These are phyloP conservation scores for Zygnema circumcarinatum DNA, from an alignment of 139 green algal genomes.

Conservation along the genomic window DNA sequence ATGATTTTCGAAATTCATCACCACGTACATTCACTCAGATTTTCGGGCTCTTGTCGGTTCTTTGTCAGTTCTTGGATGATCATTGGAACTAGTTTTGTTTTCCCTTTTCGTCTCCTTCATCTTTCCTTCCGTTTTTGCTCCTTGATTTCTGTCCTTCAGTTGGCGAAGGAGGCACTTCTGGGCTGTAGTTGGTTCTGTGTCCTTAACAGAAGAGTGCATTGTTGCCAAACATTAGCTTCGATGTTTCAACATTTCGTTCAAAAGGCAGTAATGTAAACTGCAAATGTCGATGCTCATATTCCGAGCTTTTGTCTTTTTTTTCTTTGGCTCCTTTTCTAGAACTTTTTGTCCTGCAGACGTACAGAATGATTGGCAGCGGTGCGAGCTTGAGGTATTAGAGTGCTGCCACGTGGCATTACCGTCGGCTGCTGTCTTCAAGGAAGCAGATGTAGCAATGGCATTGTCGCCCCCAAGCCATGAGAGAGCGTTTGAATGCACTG, in stretches of 20 bases:
- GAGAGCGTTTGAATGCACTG: not conserved
- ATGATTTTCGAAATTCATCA: too few relatives aligned
- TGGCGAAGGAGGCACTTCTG: too few relatives aligned
- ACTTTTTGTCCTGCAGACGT: not conserved
- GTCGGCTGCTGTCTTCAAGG: not conserved
- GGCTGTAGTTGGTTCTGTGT: too few relatives aligned
- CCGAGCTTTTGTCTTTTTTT: not conserved
- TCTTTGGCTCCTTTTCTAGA: too few relatives aligned
- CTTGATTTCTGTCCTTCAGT: too few relatives aligned
- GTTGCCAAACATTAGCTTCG: too few relatives aligned
- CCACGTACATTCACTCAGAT: too few relatives aligned
- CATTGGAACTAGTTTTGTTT: not conserved
- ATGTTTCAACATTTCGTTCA: too few relatives aligned
- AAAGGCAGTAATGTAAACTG: too few relatives aligned
- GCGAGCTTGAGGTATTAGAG: slow-evolving; percentile 5
- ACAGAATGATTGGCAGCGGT: not conserved
- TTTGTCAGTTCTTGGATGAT: not conserved
- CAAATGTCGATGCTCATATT: not conserved
- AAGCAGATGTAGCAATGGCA: not conserved
- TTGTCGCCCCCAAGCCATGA: not conserved
- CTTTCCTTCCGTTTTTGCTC: not conserved
- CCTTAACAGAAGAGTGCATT: too few relatives aligned
- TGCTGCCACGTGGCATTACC: not conserved
- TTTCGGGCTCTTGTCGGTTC: too few relatives aligned
- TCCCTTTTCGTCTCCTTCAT: not conserved